Percentiles rank a stretch among this genome's conserved stretches.
Evolutionary conservation across 139 green algal species (phyloP).

Genomic region (Micractinium sp.): DNA sequence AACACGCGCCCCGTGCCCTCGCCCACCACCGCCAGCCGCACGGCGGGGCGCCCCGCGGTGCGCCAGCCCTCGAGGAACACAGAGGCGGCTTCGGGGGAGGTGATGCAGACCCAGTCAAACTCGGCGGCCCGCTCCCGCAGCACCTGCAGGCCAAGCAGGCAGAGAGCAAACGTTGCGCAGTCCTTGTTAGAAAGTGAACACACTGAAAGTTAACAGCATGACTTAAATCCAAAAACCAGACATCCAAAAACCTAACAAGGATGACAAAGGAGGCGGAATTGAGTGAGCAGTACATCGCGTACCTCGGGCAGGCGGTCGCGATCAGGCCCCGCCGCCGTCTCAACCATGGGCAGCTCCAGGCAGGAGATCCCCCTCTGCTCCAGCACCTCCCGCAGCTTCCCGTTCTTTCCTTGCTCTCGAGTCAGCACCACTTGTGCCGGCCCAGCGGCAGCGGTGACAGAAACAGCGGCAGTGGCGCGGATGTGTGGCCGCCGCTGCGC

Average conservation of each 20-base stretch:
- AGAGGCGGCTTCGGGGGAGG: conserved; percentile 83
- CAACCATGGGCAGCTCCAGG: conserved; percentile 85
- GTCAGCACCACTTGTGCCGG: conserved; percentile 78
- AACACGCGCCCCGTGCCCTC: conserved; percentile 75
- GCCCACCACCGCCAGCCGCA: conserved; percentile 78
- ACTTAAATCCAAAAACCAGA: too few species aligned
- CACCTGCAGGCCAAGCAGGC: too few species aligned
- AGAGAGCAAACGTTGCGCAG: too few species aligned
- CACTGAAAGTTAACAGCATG: too few species aligned
- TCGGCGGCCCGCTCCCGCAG: conserved; percentile 6
- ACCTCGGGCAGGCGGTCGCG: conserved; percentile 52
- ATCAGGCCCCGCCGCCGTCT: conserved; percentile 78
- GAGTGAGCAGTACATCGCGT: too few species aligned
- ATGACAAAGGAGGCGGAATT: too few species aligned
- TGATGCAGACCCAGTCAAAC: conserved; percentile 87
- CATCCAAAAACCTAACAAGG: too few species aligned
- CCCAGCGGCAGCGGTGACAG: not conserved
- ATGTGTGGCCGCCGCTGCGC: not conserved
- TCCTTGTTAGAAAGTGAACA: too few species aligned
- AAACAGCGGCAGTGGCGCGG: not conserved
- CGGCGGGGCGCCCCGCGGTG: conserved; percentile 64
- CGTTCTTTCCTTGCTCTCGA: conserved; percentile 89
- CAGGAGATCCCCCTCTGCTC: conserved; percentile 50
- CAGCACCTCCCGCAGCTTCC: conserved; percentile 66
- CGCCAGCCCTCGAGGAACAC: conserved; percentile 89